phyloP scores from a whole-genome alignment of 805 yeast species.

The Wickerhamiella australiensis region DNA sequence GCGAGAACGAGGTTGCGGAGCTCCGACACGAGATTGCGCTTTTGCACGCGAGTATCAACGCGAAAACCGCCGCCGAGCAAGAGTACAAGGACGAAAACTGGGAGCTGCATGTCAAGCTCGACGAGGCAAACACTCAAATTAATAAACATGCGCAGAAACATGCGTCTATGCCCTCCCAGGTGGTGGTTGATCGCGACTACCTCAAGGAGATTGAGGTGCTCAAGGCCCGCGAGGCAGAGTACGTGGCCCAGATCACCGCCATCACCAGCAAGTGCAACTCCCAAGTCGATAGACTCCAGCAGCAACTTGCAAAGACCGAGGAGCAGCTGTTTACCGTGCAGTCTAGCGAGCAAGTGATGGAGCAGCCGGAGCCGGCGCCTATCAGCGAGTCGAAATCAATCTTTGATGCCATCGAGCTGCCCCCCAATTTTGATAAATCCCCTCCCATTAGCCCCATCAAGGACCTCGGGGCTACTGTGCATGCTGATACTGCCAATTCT shows the following conservation, averaged over 20 bases:
- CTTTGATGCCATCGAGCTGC: conserved; percentile 5
- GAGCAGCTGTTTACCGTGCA: conserved; percentile 18
- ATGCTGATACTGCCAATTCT: conserved; percentile 1
- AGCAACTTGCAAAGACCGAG: conserved; percentile 21
- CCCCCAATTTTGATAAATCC: not conserved
- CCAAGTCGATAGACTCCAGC: conserved; percentile 20
- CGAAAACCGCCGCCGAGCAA: not conserved
- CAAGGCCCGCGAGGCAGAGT: conserved; percentile 24
- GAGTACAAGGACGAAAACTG: conserved; percentile 28
- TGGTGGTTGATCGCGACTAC: conserved; percentile 15
- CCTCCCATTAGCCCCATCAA: conserved; percentile 10
- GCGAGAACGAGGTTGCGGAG: conserved; percentile 13
- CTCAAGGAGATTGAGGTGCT: conserved; percentile 25
- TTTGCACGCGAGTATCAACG: not conserved
- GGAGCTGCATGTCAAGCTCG: conserved; percentile 28
- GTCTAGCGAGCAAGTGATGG: not conserved
- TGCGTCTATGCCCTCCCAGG: conserved; percentile 22
- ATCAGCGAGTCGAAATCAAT: not conserved
- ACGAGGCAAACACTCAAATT: conserved; percentile 22
- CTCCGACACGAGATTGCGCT: not conserved
- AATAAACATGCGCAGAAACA: conserved; percentile 19
- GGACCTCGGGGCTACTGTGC: conserved; percentile 4
- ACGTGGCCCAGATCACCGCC: conserved; percentile 20
- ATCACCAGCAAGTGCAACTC: conserved; percentile 19
- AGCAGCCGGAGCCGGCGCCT: not conserved